Evolutionary conservation across 352 stramenopile species (phyloP).

Genomic region (Pseudoperonospora humuli): DNA sequence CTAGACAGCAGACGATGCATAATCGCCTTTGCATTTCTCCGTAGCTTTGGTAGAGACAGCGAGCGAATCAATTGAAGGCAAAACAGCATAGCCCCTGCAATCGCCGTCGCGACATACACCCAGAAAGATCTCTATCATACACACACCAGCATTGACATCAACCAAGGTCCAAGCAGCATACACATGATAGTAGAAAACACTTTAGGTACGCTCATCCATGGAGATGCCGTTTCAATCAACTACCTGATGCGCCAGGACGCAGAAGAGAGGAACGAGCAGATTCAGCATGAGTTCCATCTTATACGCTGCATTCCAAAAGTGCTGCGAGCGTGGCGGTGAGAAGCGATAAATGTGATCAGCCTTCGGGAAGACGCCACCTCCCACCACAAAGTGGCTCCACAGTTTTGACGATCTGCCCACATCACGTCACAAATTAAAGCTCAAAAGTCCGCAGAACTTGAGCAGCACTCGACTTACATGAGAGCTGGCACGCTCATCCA

Average conservation of each 20-base stretch:
- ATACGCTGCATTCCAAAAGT: constrained; percentile 77
- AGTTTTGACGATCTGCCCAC: constrained; percentile 49
- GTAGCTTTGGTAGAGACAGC: constrained; percentile 62
- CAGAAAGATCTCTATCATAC: constrained; percentile 56
- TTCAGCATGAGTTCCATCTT: constrained; percentile 78
- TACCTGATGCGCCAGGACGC: constrained; percentile 75
- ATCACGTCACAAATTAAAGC: constrained; percentile 1
- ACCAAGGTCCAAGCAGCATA: no score
- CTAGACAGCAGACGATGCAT: constrained; percentile 62
- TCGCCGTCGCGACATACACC: constrained; percentile 63
- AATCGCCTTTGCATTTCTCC: constrained; percentile 57
- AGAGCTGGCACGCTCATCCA: constrained; percentile 78
- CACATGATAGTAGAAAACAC: constrained; percentile 15
- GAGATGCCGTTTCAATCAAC: constrained; percentile 6
- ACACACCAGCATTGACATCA: constrained; percentile 4
- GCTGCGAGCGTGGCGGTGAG: constrained; percentile 51
- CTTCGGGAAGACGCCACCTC: constrained; percentile 60
- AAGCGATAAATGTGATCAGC: constrained; percentile 77
- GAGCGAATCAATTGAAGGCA: constrained; percentile 61
- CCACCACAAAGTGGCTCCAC: constrained; percentile 71
- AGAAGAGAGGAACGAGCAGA: constrained; percentile 67
- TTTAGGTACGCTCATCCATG: constrained; percentile 3
- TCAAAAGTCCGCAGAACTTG: background rate
- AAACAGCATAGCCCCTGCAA: constrained; percentile 48
- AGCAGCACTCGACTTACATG: constrained; percentile 28